A percentile compares a stretch with the other conserved stretches of the same genome.
Evolutionary conservation across 805 yeast genomes (phyloP).

Genomic region (Schizosaccharomyces cryophilus): DNA sequence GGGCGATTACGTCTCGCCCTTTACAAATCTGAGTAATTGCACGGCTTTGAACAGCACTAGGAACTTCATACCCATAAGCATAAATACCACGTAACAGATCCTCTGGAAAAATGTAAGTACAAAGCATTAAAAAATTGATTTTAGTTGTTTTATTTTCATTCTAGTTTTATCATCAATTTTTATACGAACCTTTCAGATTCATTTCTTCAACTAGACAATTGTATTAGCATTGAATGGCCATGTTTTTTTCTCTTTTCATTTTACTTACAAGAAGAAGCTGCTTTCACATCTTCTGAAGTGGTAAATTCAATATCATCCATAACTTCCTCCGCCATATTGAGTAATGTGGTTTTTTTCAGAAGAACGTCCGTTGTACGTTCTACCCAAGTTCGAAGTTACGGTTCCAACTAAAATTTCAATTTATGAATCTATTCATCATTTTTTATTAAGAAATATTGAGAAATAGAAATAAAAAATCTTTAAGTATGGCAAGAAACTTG

Average conservation of each 20-base stretch:
- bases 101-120: conserved; percentile 19
- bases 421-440: too few relatives aligned
- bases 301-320: not conserved
- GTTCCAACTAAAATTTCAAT: too few relatives aligned
- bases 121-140: conserved; percentile 39
- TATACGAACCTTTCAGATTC: not conserved
- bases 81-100: conserved; percentile 33
- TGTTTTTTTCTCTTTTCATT: not conserved
- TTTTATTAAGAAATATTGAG: too few relatives aligned
- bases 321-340: not conserved
- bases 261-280: not conserved
- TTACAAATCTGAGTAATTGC: conserved; percentile 86
- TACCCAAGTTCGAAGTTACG: too few relatives aligned
- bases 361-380: too few relatives aligned
- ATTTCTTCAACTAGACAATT: not conserved
- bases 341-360: not conserved
- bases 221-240: not conserved
- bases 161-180: not conserved
- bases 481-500: too few relatives aligned
- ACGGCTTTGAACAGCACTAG: conserved; percentile 93
- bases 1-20: conserved; percentile 70
- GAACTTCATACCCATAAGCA: conserved; percentile 43
- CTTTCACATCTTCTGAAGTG: not conserved
- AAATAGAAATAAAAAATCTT: too few relatives aligned
- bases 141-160: too few relatives aligned